Percentiles rank a stretch among this genome's conserved stretches.
These are phyloP conservation scores for Cryptomeria japonica DNA, from an alignment of 75 land plant species.

Conservation along the genomic window DNA sequence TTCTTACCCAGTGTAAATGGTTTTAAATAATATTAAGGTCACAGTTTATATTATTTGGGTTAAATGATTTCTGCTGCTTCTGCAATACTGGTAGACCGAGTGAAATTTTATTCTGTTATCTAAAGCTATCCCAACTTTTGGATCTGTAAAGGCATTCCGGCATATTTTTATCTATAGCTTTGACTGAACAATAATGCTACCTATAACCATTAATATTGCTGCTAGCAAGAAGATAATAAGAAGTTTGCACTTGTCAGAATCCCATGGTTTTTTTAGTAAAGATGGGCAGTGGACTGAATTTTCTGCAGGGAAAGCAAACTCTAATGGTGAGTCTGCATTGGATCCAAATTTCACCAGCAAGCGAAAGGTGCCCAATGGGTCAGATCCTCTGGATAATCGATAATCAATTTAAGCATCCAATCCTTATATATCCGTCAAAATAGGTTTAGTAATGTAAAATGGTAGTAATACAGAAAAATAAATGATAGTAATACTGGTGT, in stretches of 20 bases:
- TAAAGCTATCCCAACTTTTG: background rate
- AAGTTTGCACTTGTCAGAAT: background rate
- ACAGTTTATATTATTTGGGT: background rate
- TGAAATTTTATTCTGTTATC: background rate
- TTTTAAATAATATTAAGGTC: background rate
- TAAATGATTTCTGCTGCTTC: background rate
- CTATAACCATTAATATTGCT: no score
- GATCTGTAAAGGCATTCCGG: background rate
- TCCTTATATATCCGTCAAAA: no score
- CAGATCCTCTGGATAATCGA: constrained; percentile 12
- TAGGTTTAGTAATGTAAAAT: background rate
- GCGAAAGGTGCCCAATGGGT: constrained; percentile 10
- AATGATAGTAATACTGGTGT: background rate
- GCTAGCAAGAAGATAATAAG: no score
- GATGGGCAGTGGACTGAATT: background rate
- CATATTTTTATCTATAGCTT: background rate
- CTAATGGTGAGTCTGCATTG: background rate
- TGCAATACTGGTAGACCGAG: background rate
- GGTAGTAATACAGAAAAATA: background rate
- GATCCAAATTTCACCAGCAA: constrained; percentile 10
- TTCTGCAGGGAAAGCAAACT: background rate
- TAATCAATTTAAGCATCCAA: background rate
- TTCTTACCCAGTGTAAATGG: background rate
- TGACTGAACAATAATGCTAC: background rate
- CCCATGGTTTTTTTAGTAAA: background rate